These are phyloP conservation scores for Torrubiellomyces zombiae DNA, from an alignment of 2,329 filamentous ascomycete genomes.

Conservation along the genomic window DNA sequence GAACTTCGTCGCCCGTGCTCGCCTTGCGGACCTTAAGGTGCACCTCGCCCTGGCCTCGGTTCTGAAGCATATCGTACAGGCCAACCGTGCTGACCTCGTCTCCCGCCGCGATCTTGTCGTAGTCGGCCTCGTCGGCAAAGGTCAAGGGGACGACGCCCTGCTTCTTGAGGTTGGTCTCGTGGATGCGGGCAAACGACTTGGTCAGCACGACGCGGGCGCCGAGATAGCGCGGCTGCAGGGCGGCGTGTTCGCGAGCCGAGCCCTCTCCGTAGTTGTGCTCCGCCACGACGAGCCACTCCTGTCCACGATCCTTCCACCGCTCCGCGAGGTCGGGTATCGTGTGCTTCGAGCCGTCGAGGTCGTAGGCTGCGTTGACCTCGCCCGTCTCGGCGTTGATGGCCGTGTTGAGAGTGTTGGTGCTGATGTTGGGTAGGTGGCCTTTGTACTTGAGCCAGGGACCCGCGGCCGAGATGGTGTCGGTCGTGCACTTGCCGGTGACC, in stretches of 20 bases:
- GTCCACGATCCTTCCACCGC: slow-evolving; percentile 60
- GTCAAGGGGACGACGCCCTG: slow-evolving; percentile 92
- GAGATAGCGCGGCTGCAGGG: slow-evolving; percentile 78
- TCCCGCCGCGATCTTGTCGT: slow-evolving; percentile 66
- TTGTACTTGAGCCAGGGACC: slow-evolving; percentile 99
- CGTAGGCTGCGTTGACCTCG: slow-evolving; percentile 85
- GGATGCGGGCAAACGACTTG: slow-evolving; percentile 82
- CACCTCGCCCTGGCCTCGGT: slow-evolving; percentile 64
- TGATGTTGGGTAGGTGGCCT: slow-evolving; percentile 95
- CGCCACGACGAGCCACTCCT: slow-evolving; percentile 83
- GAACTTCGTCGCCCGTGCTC: slow-evolving; percentile 43
- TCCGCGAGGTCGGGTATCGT: slow-evolving; percentile 79
- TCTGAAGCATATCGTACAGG: slow-evolving; percentile 63
- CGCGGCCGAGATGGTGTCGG: slow-evolving; percentile 93
- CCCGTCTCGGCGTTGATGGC: slow-evolving; percentile 83
- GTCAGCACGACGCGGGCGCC: slow-evolving; percentile 69
- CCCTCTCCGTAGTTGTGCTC: slow-evolving; percentile 97
- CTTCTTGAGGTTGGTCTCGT: slow-evolving; percentile 94
- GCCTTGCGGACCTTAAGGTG: slow-evolving; percentile 49
- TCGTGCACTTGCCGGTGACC: slow-evolving; percentile 94
- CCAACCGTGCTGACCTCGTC: slow-evolving; percentile 74
- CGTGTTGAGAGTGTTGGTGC: slow-evolving; percentile 90
- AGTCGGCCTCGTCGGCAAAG: slow-evolving; percentile 76
- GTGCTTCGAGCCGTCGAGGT: slow-evolving; percentile 55
- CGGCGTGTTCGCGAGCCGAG: slow-evolving; percentile 76